A percentile compares a stretch with the other conserved stretches of the same genome.
Evolutionary conservation across 176 grass and related monocot genomes (phyloP).

Genomic region (Cenchrus fungigraminus): DNA sequence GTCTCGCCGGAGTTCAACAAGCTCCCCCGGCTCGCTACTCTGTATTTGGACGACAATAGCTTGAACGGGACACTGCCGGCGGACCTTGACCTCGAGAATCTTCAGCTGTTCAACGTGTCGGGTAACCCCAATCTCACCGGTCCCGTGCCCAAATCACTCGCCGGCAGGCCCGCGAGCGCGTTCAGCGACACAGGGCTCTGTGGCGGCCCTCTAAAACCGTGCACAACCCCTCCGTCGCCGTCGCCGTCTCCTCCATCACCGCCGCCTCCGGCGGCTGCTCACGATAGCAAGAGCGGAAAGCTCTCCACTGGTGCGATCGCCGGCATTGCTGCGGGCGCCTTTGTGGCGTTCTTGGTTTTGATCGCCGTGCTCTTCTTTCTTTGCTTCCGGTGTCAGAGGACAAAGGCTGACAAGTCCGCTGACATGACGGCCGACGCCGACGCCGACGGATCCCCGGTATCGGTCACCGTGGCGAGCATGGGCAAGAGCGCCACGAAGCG

Average conservation of each 20-base stretch:
- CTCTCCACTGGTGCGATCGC: constrained; percentile 64
- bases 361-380: constrained; percentile 49
- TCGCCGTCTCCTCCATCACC: not conserved
- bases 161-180: constrained; percentile 7
- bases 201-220: constrained; percentile 47
- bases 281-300: constrained; percentile 29
- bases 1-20: constrained; percentile 61
- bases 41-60: constrained; percentile 58
- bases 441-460: constrained; percentile 12
- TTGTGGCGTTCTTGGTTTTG: constrained; percentile 39
- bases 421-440: constrained; percentile 28
- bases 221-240: constrained; percentile 9
- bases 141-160: constrained; percentile 57
- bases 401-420: not conserved
- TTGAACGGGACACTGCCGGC: constrained; percentile 59
- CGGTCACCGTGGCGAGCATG: constrained; percentile 25
- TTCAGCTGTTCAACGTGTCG: constrained; percentile 71
- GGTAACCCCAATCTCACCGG: constrained; percentile 55
- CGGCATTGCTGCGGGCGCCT: constrained; percentile 61
- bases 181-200: constrained; percentile 66
- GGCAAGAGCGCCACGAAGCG: constrained; percentile 1
- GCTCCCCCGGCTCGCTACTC: constrained; percentile 44
- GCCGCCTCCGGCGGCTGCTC: not conserved
- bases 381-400: constrained; percentile 19
- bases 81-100: constrained; percentile 38